Conservation (phyloP, 495 filamentous ascomycete species). For the Neurospora sublineolata region DNA sequence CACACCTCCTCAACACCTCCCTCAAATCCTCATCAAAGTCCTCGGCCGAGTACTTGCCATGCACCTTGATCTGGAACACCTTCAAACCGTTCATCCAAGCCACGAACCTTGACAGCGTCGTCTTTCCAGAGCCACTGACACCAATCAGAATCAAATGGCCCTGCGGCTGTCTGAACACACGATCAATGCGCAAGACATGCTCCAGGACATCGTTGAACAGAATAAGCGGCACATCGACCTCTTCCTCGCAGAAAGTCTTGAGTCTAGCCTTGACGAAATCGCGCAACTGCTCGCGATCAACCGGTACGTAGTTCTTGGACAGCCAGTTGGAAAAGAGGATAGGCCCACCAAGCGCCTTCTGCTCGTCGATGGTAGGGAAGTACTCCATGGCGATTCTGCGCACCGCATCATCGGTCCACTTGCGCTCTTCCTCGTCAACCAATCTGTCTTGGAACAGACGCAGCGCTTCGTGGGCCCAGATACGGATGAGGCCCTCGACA, state of each 20-base stretch:
- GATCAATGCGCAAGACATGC: conserved; percentile 93
- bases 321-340: conserved; percentile 99
- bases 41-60: conserved; percentile 94
- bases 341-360: conserved; percentile 79
- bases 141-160: conserved; percentile 97
- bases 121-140: conserved; percentile 97
- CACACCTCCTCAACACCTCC: conserved; percentile 82
- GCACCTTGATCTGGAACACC: conserved; percentile 98
- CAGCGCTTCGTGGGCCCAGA: conserved; percentile 96
- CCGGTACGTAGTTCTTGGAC: conserved; percentile 96
- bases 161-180: conserved; percentile 96
- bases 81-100: conserved; percentile 99
- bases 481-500: conserved; percentile 84
- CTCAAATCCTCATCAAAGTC: conserved; percentile 97
- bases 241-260: conserved; percentile 97
- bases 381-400: conserved; percentile 74
- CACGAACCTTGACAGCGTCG: conserved; percentile 91
- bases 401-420: conserved; percentile 85
- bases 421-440: conserved; percentile 83
- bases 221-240: conserved; percentile 94
- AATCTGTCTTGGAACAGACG: conserved; percentile 95
- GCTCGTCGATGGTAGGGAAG: conserved; percentile 86
- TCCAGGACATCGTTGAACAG: conserved; percentile 97
- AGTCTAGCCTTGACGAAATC: conserved; percentile 96
- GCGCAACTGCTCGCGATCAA: conserved; percentile 84